Evolutionary conservation across 345 rosid genomes (phyloP).

Genomic region (Syzygium jambos): DNA sequence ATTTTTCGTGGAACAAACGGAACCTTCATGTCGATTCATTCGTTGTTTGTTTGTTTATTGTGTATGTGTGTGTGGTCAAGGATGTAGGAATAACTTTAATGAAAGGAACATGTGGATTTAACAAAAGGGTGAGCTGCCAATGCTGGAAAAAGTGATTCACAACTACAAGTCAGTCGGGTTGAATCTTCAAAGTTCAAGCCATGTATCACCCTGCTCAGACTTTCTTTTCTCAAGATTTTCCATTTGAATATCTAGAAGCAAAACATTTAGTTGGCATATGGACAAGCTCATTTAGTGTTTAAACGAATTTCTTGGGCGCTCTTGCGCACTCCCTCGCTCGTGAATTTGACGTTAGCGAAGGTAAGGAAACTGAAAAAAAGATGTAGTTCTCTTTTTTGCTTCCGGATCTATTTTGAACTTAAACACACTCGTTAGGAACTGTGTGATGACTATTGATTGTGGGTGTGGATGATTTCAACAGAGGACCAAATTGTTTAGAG

Average conservation of each 20-base stretch:
- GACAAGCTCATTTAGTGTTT: not conserved
- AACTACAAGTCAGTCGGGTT: not conserved
- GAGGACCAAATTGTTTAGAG: not conserved
- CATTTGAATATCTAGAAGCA: not conserved
- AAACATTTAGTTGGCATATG: not conserved
- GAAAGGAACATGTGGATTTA: not conserved
- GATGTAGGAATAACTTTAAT: not conserved
- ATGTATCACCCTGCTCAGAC: too few species aligned
- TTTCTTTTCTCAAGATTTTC: not conserved
- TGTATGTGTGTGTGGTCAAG: not conserved
- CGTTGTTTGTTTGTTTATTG: not conserved
- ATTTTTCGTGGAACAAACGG: not conserved
- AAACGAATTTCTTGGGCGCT: not conserved
- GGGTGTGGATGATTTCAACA: not conserved
- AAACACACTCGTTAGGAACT: not conserved
- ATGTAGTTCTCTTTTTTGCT: not conserved
- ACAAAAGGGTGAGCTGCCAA: not conserved
- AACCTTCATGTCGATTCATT: not conserved
- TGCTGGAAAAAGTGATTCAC: not conserved
- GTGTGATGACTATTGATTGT: not conserved
- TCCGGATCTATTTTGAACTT: not conserved
- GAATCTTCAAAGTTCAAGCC: not conserved
- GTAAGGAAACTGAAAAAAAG: not conserved
- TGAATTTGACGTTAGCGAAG: not conserved
- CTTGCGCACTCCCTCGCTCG: not conserved